Conservation (phyloP, 495 filamentous ascomycete species). For the Letharia columbiana region DNA sequence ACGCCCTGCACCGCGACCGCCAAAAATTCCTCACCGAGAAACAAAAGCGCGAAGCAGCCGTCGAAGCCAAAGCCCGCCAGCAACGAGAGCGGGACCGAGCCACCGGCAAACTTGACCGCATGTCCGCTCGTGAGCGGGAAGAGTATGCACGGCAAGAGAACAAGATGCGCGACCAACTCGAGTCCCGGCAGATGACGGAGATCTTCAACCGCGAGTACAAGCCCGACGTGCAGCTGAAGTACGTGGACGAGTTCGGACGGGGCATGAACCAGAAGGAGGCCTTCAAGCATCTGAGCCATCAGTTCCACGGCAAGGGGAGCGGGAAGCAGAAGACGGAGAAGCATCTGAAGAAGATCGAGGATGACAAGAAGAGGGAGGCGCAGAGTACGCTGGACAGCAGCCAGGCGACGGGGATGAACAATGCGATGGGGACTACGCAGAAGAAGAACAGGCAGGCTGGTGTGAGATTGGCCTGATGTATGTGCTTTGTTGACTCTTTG, state of each 20-base stretch:
- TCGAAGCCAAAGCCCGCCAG: slow-evolving; percentile 66
- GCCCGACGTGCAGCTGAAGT: slow-evolving; percentile 81
- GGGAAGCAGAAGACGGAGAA: slow-evolving; percentile 99
- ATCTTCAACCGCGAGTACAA: slow-evolving; percentile 82
- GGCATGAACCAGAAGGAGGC: slow-evolving; percentile 88
- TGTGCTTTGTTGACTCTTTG: background rate
- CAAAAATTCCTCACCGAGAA: slow-evolving; percentile 79
- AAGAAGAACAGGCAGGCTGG: slow-evolving; percentile 85
- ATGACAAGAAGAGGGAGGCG: slow-evolving; percentile 78
- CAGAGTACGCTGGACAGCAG: slow-evolving; percentile 75
- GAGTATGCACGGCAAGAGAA: slow-evolving; percentile 82
- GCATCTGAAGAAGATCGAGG: slow-evolving; percentile 89
- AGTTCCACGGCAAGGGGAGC: slow-evolving; percentile 96
- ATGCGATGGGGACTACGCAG: slow-evolving; percentile 59
- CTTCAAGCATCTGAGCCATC: slow-evolving; percentile 88
- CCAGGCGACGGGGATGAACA: slow-evolving; percentile 74
- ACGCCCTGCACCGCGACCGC: slow-evolving; percentile 62
- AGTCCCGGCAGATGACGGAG: slow-evolving; percentile 70
- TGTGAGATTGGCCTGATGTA: slow-evolving; percentile 64
- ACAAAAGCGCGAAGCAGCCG: slow-evolving; percentile 57
- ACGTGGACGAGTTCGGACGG: slow-evolving; percentile 80
- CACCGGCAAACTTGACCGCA: slow-evolving; percentile 70
- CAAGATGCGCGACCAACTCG: slow-evolving; percentile 70
- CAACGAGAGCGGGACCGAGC: slow-evolving; percentile 83
- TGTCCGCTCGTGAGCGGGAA: slow-evolving; percentile 86